Percentiles rank a stretch among this genome's conserved stretches.
phyloP scores from a whole-genome alignment of 129 eudicot genomes.

The Flaveria ramosissima region DNA sequence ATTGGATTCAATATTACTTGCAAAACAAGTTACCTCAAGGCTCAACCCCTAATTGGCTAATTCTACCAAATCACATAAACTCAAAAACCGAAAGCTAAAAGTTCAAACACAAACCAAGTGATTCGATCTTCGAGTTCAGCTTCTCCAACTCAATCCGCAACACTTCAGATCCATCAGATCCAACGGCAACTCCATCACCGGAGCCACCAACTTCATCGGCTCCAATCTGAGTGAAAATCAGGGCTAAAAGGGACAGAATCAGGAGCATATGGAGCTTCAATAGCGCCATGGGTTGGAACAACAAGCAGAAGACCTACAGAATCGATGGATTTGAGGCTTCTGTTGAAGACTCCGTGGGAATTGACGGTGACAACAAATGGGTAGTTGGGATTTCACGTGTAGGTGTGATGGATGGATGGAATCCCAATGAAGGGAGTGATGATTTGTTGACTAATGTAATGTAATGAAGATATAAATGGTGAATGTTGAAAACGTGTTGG shows the following conservation, averaged over 20 bases:
- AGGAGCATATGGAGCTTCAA: constrained; percentile 39
- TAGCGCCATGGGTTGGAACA: constrained; percentile 46
- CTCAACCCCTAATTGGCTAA: background rate
- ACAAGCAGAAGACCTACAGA: constrained; percentile 4
- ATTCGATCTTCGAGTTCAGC: constrained; percentile 66
- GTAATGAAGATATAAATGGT: background rate
- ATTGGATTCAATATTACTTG: background rate
- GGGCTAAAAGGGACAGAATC: constrained; percentile 44
- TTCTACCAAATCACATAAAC: background rate
- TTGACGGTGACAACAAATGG: constrained; percentile 15
- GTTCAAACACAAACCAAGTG: constrained; percentile 54
- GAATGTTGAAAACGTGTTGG: constrained; percentile 28
- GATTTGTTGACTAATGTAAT: constrained; percentile 36
- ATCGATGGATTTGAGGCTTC: constrained; percentile 18
- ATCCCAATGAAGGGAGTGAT: background rate
- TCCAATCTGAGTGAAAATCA: constrained; percentile 34
- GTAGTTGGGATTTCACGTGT: constrained; percentile 20
- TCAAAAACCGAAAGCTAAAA: constrained; percentile 1
- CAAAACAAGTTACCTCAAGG: background rate
- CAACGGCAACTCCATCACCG: constrained; percentile 27
- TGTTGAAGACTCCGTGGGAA: constrained; percentile 30
- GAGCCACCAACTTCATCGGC: constrained; percentile 35
- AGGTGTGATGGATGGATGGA: background rate
- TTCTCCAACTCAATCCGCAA: constrained; percentile 48
- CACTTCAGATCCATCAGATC: constrained; percentile 51